Evolutionary conservation across 805 yeast species (phyloP).

Genomic region (Ogataea naganishii): DNA sequence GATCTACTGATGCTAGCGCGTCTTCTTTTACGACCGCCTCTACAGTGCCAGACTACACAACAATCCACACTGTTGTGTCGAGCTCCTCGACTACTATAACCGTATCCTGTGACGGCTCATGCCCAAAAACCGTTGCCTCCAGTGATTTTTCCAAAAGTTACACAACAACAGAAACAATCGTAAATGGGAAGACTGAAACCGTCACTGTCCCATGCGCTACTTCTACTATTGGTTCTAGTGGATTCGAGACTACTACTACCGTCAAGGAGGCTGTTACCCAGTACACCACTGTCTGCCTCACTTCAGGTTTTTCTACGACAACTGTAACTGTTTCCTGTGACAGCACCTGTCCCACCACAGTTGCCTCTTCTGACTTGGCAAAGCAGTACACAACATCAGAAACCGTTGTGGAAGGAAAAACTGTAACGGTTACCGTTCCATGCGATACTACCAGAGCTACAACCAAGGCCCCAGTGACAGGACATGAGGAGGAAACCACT

Average conservation of each 20-base stretch:
- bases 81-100: slow-evolving; percentile 1
- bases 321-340: slow-evolving; percentile 12
- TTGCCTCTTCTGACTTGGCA: slow-evolving; percentile 4
- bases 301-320: slow-evolving; percentile 3
- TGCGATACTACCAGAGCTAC: slow-evolving; percentile 1
- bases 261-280: too few relatives aligned
- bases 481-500: slow-evolving; percentile 5
- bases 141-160: slow-evolving; percentile 6
- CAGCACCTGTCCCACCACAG: slow-evolving; percentile 5
- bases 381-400: slow-evolving; percentile 5
- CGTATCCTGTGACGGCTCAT: slow-evolving; percentile 1
- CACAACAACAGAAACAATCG: slow-evolving; percentile 6
- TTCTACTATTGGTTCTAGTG: too few relatives aligned
- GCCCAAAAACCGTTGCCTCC: slow-evolving; percentile 4
- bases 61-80: not conserved
- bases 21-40: not conserved
- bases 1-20: not conserved
- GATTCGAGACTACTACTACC: too few relatives aligned
- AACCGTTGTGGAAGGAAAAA: slow-evolving; percentile 2
- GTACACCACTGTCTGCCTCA: slow-evolving; percentile 3
- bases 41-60: slow-evolving; percentile 2
- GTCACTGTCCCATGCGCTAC: slow-evolving; percentile 6
- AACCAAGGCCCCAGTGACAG: not conserved
- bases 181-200: slow-evolving; percentile 4
- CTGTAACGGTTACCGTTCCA: slow-evolving; percentile 5